These are phyloP conservation scores for Thalassiosira pacifica DNA, from an alignment of 352 stramenopile genomes.

Conservation along the genomic window DNA sequence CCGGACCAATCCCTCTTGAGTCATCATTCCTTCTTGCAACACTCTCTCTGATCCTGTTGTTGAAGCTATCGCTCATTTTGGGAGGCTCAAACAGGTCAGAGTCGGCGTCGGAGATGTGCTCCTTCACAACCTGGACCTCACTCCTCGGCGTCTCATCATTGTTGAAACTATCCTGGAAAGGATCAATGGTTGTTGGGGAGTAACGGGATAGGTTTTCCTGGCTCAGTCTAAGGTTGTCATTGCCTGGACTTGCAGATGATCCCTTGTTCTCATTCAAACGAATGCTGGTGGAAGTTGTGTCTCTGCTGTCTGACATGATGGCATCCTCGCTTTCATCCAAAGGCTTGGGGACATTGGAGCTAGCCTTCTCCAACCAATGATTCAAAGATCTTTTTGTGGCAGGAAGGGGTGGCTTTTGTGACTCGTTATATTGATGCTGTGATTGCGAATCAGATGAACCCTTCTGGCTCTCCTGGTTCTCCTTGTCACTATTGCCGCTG, in stretches of 20 bases:
- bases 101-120: slow-evolving; percentile 60
- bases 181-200: slow-evolving; percentile 26
- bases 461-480: slow-evolving; percentile 38
- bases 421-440: not conserved
- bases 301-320: not conserved
- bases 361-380: slow-evolving; percentile 48
- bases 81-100: slow-evolving; percentile 53
- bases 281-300: no score
- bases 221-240: no score
- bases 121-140: slow-evolving; percentile 19
- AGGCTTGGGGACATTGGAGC: not conserved
- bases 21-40: not conserved
- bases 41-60: slow-evolving; percentile 26
- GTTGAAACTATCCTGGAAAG: slow-evolving; percentile 11
- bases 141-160: slow-evolving; percentile 6
- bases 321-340: slow-evolving; percentile 7
- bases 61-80: slow-evolving; percentile 40
- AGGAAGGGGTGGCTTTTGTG: slow-evolving; percentile 17
- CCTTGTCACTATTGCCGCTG: slow-evolving; percentile 36
- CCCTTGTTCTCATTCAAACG: no score
- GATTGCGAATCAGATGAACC: not conserved
- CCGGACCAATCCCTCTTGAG: not conserved
- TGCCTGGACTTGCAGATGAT: no score
- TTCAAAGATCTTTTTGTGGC: slow-evolving; percentile 42
- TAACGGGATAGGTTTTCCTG: not conserved